phyloP scores from a whole-genome alignment of 805 yeast genomes.

The Starmerella bacillaris region DNA sequence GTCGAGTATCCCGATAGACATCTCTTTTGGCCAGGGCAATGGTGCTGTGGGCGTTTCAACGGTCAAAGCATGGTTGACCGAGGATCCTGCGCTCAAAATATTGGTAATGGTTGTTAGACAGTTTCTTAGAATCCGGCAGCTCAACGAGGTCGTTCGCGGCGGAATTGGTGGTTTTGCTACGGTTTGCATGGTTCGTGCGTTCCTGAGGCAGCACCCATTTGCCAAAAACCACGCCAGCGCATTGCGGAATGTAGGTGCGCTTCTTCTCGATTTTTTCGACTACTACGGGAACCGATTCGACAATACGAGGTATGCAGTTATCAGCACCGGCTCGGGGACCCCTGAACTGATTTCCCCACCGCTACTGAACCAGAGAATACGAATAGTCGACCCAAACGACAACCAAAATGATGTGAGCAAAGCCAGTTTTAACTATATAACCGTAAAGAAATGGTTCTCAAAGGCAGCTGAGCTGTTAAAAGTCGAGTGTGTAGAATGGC shows the following conservation, averaged over 20 bases:
- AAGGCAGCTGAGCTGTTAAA: constrained; percentile 16
- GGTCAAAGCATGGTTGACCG: constrained; percentile 54
- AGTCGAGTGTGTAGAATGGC: constrained; percentile 9
- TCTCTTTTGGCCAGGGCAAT: constrained; percentile 71
- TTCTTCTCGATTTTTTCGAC: constrained; percentile 81
- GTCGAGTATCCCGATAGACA: constrained; percentile 61
- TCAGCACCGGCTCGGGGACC: constrained; percentile 38
- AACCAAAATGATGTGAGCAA: constrained; percentile 65
- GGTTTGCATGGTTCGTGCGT: constrained; percentile 70
- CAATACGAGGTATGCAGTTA: constrained; percentile 58
- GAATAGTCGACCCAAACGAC: constrained; percentile 83
- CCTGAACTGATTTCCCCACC: constrained; percentile 44
- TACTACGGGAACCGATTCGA: constrained; percentile 80
- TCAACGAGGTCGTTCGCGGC: constrained; percentile 80
- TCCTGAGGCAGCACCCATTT: constrained; percentile 63
- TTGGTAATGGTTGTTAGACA: constrained; percentile 69
- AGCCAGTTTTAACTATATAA: constrained; percentile 64
- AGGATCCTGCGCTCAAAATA: constrained; percentile 66
- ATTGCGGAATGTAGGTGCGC: constrained; percentile 61
- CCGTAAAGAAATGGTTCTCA: constrained; percentile 58
- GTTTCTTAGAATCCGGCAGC: constrained; percentile 54
- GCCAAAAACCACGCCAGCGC: constrained; percentile 39
- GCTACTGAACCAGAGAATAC: constrained; percentile 32
- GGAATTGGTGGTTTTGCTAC: constrained; percentile 90
- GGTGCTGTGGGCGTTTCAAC: constrained; percentile 69